These are phyloP conservation scores for Raffaelea albimanens DNA, from an alignment of 2,329 filamentous ascomycete species.

Conservation along the genomic window DNA sequence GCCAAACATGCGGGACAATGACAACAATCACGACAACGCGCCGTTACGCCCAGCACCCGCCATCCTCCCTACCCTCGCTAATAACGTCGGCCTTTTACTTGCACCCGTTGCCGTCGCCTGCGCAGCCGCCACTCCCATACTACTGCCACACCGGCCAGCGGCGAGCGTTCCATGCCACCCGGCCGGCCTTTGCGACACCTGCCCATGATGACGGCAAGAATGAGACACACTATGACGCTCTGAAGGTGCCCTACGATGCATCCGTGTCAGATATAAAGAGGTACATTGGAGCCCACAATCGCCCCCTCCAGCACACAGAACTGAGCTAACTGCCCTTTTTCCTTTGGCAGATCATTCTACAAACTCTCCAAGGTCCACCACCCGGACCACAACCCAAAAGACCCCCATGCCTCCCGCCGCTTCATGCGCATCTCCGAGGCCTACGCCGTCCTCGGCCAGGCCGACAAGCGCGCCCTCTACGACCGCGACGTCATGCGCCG, in stretches of 20 bases:
- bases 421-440: constrained; percentile 82
- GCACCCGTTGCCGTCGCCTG: neutral
- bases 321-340: neutral
- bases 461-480: constrained; percentile 68
- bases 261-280: constrained; percentile 75
- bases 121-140: neutral
- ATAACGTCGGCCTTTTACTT: too few species aligned
- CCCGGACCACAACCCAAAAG: constrained; percentile 76
- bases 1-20: too few species aligned
- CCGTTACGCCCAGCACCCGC: too few species aligned
- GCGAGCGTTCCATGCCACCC: constrained; percentile 22
- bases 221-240: constrained; percentile 70
- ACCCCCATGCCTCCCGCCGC: constrained; percentile 61
- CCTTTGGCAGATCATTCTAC: constrained; percentile 67
- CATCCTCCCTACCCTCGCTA: too few species aligned
- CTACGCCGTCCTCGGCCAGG: constrained; percentile 65
- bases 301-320: too few species aligned
- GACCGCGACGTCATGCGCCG: constrained; percentile 57
- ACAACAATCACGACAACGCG: too few species aligned
- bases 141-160: neutral
- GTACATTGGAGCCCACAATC: too few species aligned
- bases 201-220: constrained; percentile 16
- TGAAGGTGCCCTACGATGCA: constrained; percentile 63
- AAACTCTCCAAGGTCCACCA: constrained; percentile 83
- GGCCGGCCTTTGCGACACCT: constrained; percentile 13